These are phyloP conservation scores for Heritiera littoralis DNA, from an alignment of 345 rosid species.

Conservation along the genomic window DNA sequence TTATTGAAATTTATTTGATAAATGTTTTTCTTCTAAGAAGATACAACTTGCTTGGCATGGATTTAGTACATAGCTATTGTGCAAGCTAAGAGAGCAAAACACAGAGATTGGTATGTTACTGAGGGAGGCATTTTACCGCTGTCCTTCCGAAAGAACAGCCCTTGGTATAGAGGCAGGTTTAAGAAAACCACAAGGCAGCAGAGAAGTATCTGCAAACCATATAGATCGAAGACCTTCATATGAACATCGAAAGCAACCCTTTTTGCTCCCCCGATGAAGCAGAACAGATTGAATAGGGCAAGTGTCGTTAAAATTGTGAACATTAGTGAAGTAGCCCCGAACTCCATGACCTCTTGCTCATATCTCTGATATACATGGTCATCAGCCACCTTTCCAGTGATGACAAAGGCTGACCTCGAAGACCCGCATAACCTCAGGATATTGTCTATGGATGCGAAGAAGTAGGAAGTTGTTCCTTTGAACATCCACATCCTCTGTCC, in stretches of 20 bases:
- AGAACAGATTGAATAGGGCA: slow-evolving; percentile 56
- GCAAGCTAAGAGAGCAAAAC: slow-evolving; percentile 41
- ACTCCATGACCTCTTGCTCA: slow-evolving; percentile 64
- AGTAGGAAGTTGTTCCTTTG: slow-evolving; percentile 64
- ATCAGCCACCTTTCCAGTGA: slow-evolving; percentile 69
- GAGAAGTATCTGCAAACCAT: slow-evolving; percentile 48
- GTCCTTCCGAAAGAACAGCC: slow-evolving; percentile 54
- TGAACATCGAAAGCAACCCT: slow-evolving; percentile 2
- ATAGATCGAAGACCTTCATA: slow-evolving; percentile 19
- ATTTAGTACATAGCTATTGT: slow-evolving; percentile 14
- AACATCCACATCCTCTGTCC: slow-evolving; percentile 77
- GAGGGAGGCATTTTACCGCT: slow-evolving; percentile 61
- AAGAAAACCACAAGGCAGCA: slow-evolving; percentile 47
- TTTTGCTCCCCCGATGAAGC: slow-evolving; percentile 38
- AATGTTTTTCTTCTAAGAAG: neutral
- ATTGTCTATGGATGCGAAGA: slow-evolving; percentile 54
- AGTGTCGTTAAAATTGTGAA: slow-evolving; percentile 54
- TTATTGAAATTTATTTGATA: no score
- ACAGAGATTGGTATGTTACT: slow-evolving; percentile 40
- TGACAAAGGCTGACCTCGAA: slow-evolving; percentile 48
- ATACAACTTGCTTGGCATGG: no score
- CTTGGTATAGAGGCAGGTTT: slow-evolving; percentile 67
- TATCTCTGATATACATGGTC: slow-evolving; percentile 56
- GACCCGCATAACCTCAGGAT: slow-evolving; percentile 44
- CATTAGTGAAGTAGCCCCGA: slow-evolving; percentile 71